Percentiles rank a stretch among this genome's conserved stretches.
These are phyloP conservation scores for Vanrija humicola DNA, from an alignment of 1,284 basidiomycete genomes.

Conservation along the genomic window DNA sequence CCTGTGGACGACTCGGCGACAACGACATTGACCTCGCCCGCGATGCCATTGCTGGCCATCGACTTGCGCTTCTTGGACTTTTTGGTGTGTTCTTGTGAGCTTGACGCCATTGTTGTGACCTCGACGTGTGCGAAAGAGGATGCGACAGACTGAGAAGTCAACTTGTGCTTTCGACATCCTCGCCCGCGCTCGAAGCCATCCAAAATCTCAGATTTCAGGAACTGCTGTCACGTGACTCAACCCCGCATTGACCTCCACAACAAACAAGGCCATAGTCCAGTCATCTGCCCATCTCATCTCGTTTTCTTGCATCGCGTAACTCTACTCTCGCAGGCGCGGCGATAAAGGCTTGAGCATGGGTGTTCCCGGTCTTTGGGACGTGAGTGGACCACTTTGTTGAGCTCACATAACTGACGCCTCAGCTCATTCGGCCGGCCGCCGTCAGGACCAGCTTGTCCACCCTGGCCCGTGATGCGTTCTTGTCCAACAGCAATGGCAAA, in stretches of 20 bases:
- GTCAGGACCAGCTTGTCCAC: constrained; percentile 30
- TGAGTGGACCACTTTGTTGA: constrained; percentile 20
- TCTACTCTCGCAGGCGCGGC: not conserved
- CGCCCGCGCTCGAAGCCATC: no score
- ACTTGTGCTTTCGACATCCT: no score
- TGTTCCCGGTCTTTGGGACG: constrained; percentile 50
- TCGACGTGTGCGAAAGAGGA: no score
- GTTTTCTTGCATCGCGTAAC: not conserved
- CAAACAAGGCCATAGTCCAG: not conserved
- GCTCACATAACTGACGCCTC: not conserved
- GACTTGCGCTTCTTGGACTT: constrained; percentile 40
- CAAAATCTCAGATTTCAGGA: no score
- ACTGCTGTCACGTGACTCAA: no score
- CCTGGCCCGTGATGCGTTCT: constrained; percentile 39
- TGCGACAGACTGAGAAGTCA: no score
- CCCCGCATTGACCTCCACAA: not conserved
- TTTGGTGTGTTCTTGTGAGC: constrained; percentile 6
- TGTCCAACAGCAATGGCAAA: constrained; percentile 35
- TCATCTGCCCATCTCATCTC: not conserved
- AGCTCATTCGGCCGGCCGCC: constrained; percentile 46
- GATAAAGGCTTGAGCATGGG: constrained; percentile 34
- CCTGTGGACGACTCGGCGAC: constrained; percentile 50
- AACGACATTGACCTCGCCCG: constrained; percentile 16
- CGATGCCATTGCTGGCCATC: not conserved
- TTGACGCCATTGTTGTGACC: no score